Conservation (phyloP, 345 rosid species). For the Rubroshorea leprosula region DNA sequence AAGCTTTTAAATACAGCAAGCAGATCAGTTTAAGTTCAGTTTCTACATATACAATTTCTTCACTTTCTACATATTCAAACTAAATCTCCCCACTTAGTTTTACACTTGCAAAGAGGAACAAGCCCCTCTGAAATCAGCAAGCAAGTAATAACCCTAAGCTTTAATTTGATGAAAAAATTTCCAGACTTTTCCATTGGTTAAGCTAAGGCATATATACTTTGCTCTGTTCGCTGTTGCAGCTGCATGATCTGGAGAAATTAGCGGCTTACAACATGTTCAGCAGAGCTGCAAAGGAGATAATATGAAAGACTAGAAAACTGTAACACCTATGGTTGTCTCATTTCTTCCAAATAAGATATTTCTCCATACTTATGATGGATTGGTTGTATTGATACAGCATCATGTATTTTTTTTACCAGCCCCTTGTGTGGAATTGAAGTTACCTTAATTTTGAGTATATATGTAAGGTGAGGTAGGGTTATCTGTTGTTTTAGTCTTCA, state of each 20-base stretch:
- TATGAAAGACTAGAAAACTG: conserved; percentile 32
- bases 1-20: conserved; percentile 66
- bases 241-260: conserved; percentile 64
- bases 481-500: too few relatives aligned
- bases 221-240: conserved; percentile 43
- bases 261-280: conserved; percentile 63
- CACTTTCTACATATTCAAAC: too few relatives aligned
- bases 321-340: conserved; percentile 6
- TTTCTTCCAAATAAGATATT: too few relatives aligned
- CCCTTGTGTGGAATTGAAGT: too few relatives aligned
- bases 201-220: too few relatives aligned
- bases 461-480: too few relatives aligned
- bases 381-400: too few relatives aligned
- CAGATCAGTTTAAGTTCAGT: conserved; percentile 35
- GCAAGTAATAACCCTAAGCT: conserved; percentile 2
- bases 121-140: conserved; percentile 65
- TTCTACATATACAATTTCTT: not conserved
- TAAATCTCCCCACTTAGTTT: conserved; percentile 5
- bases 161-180: too few relatives aligned
- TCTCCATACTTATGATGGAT: too few relatives aligned
- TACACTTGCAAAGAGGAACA: conserved; percentile 51
- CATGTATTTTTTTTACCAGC: too few relatives aligned
- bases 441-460: too few relatives aligned
- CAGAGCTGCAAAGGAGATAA: conserved; percentile 49
- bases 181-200: too few relatives aligned